These are phyloP conservation scores for Euryodendron excelsum DNA, from an alignment of 148 eudicot genomes.

Conservation along the genomic window DNA sequence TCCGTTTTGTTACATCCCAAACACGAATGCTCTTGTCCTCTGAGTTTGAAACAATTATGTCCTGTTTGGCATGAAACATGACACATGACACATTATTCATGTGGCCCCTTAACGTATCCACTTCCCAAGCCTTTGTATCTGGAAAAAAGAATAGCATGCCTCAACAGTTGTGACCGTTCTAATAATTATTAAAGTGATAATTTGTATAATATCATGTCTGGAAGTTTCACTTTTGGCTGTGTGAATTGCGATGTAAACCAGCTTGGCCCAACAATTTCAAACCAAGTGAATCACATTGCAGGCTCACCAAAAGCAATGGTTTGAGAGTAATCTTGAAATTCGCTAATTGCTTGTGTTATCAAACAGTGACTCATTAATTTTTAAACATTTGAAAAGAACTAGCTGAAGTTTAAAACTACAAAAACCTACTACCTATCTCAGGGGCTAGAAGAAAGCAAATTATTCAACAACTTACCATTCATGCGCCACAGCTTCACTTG, in stretches of 20 bases:
- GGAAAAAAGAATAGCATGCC: constrained; percentile 13
- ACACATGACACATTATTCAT: constrained; percentile 96
- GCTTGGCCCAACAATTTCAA: constrained; percentile 31
- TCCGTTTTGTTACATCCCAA: constrained; percentile 96
- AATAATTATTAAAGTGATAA: not conserved
- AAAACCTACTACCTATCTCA: not conserved
- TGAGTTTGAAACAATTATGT: constrained; percentile 90
- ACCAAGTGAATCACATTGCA: too few species aligned
- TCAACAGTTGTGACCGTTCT: not conserved
- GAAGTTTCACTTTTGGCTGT: not conserved
- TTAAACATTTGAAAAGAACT: not conserved
- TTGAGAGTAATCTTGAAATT: not conserved
- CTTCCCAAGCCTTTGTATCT: constrained; percentile 99
- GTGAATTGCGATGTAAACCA: not conserved
- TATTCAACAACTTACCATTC: constrained; percentile 54
- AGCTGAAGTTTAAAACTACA: too few species aligned
- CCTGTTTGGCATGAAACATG: constrained; percentile 84
- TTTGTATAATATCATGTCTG: not conserved
- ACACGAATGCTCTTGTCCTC: constrained; percentile 98
- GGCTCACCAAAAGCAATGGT: too few species aligned
- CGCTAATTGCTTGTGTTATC: not conserved
- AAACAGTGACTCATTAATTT: not conserved
- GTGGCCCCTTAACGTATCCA: constrained; percentile 91
- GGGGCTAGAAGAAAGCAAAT: constrained; percentile 6
- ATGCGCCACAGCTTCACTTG: constrained; percentile 96